Evolutionary conservation across 2,329 filamentous ascomycete genomes (phyloP).

Genomic region (Neofusicoccum sp.): DNA sequence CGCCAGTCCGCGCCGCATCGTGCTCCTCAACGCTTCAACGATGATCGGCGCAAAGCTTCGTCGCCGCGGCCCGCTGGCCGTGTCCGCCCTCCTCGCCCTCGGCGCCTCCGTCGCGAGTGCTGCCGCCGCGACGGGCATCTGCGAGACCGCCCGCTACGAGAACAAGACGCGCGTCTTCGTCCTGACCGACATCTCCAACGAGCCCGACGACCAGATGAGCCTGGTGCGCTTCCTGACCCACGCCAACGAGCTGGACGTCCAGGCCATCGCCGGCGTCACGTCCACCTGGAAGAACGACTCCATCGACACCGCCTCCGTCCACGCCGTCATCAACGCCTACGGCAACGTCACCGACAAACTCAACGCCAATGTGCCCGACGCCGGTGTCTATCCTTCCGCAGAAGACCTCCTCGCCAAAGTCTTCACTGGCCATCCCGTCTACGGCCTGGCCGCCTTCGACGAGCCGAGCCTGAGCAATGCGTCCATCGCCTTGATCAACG

Average conservation of each 20-base stretch:
- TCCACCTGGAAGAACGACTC: constrained; percentile 26
- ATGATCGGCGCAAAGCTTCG: constrained; percentile 1
- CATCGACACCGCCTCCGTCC: constrained; percentile 26
- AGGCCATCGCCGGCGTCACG: constrained; percentile 26
- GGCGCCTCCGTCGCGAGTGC: background rate
- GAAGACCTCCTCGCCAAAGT: constrained; percentile 23
- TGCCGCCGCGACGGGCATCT: background rate
- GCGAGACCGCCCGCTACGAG: constrained; percentile 10
- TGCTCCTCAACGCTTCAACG: background rate
- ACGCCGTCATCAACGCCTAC: constrained; percentile 33
- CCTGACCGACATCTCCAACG: constrained; percentile 28
- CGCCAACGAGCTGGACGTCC: constrained; percentile 28
- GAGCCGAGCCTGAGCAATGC: constrained; percentile 26
- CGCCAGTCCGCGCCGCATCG: background rate
- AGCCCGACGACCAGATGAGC: constrained; percentile 28
- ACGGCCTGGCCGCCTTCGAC: constrained; percentile 40
- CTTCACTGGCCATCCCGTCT: constrained; percentile 40
- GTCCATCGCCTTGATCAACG: constrained; percentile 29
- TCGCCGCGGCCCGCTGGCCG: background rate
- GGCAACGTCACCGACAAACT: constrained; percentile 45
- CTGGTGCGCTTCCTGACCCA: constrained; percentile 27
- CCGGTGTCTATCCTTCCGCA: constrained; percentile 28
- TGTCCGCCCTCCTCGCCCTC: constrained; percentile 7
- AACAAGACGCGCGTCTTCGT: constrained; percentile 25
- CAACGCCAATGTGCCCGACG: constrained; percentile 38